Evolutionary conservation across 2,329 filamentous ascomycete genomes (phyloP).

Genomic region (Talaromyces marneffei): DNA sequence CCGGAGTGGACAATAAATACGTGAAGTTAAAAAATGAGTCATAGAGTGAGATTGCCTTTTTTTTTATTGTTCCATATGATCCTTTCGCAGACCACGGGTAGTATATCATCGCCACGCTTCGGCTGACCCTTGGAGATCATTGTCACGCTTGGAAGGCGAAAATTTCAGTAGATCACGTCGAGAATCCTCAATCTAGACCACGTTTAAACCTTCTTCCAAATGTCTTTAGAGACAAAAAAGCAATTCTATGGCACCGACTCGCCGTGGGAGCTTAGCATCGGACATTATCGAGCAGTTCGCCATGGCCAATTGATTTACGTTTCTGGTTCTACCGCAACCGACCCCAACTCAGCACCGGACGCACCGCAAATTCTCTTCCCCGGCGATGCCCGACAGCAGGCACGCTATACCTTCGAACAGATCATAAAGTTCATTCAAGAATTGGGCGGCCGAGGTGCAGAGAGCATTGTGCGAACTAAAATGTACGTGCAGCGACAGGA

Average conservation of each 20-base stretch:
- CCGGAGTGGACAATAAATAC: no score
- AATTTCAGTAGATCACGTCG: no score
- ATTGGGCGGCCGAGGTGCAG: slow-evolving; percentile 27
- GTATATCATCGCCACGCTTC: neutral
- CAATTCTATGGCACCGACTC: slow-evolving; percentile 30
- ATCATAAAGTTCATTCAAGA: slow-evolving; percentile 29
- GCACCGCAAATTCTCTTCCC: slow-evolving; percentile 28
- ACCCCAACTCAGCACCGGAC: slow-evolving; percentile 24
- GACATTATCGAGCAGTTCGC: slow-evolving; percentile 37
- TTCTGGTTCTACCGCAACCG: slow-evolving; percentile 35
- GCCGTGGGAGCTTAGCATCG: slow-evolving; percentile 32
- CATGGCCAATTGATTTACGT: slow-evolving; percentile 32
- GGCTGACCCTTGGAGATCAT: neutral
- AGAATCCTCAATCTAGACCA: no score
- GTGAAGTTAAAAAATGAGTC: neutral
- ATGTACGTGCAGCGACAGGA: slow-evolving; percentile 32
- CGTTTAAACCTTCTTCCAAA: no score
- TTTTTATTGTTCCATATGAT: neutral
- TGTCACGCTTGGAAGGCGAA: neutral
- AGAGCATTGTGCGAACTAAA: slow-evolving; percentile 31
- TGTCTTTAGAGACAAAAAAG: slow-evolving; percentile 14
- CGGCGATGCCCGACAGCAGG: slow-evolving; percentile 29
- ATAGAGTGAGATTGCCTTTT: neutral
- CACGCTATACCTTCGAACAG: slow-evolving; percentile 23
- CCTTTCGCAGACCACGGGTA: neutral